Evolutionary conservation across 2,329 filamentous ascomycete species (phyloP).

Genomic region (Penicillium paneum): DNA sequence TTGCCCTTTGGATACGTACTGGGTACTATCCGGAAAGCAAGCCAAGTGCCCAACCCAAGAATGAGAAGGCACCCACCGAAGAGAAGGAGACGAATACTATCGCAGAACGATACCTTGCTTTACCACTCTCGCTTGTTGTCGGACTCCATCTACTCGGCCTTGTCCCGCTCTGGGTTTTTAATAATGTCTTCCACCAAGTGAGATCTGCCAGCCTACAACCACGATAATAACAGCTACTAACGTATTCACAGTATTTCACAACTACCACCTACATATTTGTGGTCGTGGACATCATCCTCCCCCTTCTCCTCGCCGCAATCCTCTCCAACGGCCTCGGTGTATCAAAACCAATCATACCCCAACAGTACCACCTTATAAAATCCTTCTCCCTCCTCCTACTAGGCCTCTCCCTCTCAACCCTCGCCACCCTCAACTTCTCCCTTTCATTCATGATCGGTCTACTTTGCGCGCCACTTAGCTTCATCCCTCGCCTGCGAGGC

Average conservation of each 20-base stretch:
- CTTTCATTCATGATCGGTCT: conserved; percentile 82
- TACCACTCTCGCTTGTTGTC: conserved; percentile 67
- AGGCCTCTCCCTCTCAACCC: conserved; percentile 84
- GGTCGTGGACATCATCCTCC: conserved; percentile 54
- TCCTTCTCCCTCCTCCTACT: conserved; percentile 90
- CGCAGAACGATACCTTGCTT: conserved; percentile 40
- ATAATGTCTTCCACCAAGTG: conserved; percentile 66
- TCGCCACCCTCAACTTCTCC: conserved; percentile 94
- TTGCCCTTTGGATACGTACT: conserved; percentile 88
- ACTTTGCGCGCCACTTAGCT: conserved; percentile 73
- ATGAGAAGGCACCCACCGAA: conserved; percentile 27
- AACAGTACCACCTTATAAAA: conserved; percentile 76
- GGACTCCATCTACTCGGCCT: conserved; percentile 72
- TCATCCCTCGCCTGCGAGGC: conserved; percentile 46
- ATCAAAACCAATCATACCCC: conserved; percentile 53
- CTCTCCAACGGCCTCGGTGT: conserved; percentile 49
- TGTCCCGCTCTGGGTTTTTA: conserved; percentile 82
- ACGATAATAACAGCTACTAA: conserved; percentile 6
- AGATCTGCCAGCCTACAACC: conserved; percentile 30
- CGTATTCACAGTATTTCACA: conserved; percentile 53
- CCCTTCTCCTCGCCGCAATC: conserved; percentile 55
- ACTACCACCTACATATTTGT: conserved; percentile 59
- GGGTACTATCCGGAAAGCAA: conserved; percentile 51
- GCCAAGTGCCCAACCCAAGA: conserved; percentile 27
- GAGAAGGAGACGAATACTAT: conserved; percentile 13